Conservation (phyloP, 202 grass and related monocot genomes). For the Elaeis oleifera region DNA sequence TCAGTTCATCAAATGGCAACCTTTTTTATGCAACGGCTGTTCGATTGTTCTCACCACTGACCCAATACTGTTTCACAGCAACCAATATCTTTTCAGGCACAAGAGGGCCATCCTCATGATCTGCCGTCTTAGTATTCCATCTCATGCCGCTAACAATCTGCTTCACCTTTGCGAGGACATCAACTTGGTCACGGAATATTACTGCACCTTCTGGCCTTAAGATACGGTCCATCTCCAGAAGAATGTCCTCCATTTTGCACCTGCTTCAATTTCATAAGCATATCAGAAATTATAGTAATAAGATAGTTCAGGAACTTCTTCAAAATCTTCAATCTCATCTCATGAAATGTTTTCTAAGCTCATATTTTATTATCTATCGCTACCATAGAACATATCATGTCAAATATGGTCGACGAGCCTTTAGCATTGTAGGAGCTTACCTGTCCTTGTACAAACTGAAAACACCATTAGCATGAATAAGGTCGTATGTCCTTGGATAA, state of each 20-base stretch:
- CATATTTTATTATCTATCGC: no score
- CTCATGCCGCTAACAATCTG: slow-evolving; percentile 65
- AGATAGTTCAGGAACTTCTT: neutral
- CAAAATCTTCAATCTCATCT: neutral
- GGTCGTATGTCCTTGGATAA: slow-evolving; percentile 96
- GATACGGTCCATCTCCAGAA: slow-evolving; percentile 93
- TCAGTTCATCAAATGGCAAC: no score
- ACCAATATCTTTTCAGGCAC: slow-evolving; percentile 69
- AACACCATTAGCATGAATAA: slow-evolving; percentile 76
- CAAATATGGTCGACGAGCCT: no score
- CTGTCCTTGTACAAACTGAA: slow-evolving; percentile 80
- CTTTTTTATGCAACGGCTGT: slow-evolving; percentile 42
- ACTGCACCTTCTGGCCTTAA: slow-evolving; percentile 87
- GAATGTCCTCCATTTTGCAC: slow-evolving; percentile 77
- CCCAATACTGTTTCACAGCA: slow-evolving; percentile 92
- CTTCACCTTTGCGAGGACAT: slow-evolving; percentile 71
- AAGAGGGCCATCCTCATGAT: slow-evolving; percentile 76
- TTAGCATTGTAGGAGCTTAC: slow-evolving; percentile 27
- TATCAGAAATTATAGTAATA: neutral
- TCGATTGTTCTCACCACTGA: slow-evolving; percentile 42
- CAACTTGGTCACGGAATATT: slow-evolving; percentile 61
- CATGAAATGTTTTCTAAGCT: neutral
- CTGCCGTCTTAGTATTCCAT: slow-evolving; percentile 79
- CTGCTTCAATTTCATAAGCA: slow-evolving; percentile 28
- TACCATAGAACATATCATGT: no score